These are phyloP conservation scores for Spergularia azorica DNA, from an alignment of 179 eudicot genomes.

Conservation along the genomic window DNA sequence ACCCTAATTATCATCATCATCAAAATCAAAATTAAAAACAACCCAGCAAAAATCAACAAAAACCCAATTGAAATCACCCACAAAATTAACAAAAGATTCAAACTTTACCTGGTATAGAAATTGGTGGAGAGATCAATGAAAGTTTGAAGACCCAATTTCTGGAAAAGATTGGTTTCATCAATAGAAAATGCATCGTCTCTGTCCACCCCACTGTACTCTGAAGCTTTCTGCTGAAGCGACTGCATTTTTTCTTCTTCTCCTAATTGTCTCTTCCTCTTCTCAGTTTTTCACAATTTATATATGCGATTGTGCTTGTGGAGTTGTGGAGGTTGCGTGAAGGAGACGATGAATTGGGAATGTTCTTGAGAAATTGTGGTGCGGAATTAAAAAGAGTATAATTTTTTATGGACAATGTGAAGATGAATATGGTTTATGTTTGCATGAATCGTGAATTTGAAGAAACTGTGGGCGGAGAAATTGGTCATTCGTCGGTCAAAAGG, in stretches of 20 bases:
- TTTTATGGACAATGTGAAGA: background rate
- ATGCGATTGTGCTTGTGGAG: too few species aligned
- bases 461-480: too few species aligned
- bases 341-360: background rate
- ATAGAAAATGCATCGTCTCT: constrained; percentile 71
- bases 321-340: constrained; percentile 11
- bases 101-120: constrained; percentile 72
- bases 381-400: too few species aligned
- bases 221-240: constrained; percentile 79
- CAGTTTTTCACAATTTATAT: background rate
- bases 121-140: constrained; percentile 84
- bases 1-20: constrained; percentile 48
- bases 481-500: too few species aligned
- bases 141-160: constrained; percentile 77
- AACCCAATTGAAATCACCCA: background rate
- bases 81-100: background rate
- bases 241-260: constrained; percentile 45
- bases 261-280: too few species aligned
- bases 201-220: constrained; percentile 79
- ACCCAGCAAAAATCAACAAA: constrained; percentile 1
- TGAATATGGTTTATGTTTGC: constrained; percentile 17
- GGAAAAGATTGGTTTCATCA: constrained; percentile 74
- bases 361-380: background rate
- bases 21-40: background rate
- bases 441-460: background rate